Evolutionary conservation across 768 basidiomycete genomes (phyloP).

Genomic region (Exidia glandulosa): DNA sequence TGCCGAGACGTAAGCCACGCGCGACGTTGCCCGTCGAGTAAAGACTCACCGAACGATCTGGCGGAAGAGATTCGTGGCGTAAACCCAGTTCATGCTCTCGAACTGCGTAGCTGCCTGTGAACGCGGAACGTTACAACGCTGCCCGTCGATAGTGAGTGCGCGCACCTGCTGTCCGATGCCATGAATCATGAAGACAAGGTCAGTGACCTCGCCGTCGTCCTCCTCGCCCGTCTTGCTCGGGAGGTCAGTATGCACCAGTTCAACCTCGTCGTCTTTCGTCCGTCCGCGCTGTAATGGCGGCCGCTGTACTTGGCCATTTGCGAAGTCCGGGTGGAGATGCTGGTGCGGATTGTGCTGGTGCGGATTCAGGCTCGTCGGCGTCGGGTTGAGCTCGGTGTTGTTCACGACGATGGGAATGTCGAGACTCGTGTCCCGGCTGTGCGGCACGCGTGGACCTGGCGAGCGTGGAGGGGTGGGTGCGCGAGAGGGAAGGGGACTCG

Average conservation of each 20-base stretch:
- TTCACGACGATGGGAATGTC: neutral
- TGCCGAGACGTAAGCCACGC: no score
- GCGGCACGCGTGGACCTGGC: neutral
- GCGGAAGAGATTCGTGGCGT: slow-evolving; percentile 29
- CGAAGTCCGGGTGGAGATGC: neutral
- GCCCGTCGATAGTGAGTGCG: neutral
- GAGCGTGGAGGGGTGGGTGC: neutral
- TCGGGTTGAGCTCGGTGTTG: neutral
- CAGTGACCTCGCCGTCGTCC: slow-evolving; percentile 19
- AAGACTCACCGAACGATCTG: slow-evolving; percentile 22
- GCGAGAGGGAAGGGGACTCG: neutral
- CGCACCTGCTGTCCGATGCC: slow-evolving; percentile 24
- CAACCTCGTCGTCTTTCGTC: slow-evolving; percentile 7
- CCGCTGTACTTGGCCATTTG: neutral
- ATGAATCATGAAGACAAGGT: slow-evolving; percentile 32
- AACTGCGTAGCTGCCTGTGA: slow-evolving; percentile 20
- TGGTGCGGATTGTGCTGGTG: neutral
- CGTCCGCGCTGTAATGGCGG: neutral
- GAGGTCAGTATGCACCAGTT: slow-evolving; percentile 19
- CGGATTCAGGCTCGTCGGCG: slow-evolving; percentile 1
- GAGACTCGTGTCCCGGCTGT: neutral
- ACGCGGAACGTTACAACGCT: neutral
- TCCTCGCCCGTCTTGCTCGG: slow-evolving; percentile 9
- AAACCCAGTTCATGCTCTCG: slow-evolving; percentile 32
- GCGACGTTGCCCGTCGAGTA: neutral